phyloP scores from a whole-genome alignment of 345 rosid species.

The Corchorus capsularis region DNA sequence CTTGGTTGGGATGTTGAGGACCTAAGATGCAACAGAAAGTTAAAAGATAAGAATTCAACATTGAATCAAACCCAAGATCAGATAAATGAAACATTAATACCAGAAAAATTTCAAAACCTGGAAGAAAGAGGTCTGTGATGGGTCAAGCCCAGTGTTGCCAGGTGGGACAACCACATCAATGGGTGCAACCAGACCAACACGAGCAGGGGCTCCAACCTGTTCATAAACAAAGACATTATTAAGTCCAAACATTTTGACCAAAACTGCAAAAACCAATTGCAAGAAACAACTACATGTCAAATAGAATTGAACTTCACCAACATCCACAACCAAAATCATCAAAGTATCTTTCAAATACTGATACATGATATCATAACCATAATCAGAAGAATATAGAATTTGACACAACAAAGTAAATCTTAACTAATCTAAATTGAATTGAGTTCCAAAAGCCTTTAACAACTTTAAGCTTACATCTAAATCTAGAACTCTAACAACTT shows the following conservation, averaged over 20 bases:
- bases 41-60: background rate
- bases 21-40: conserved; percentile 31
- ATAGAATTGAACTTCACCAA: background rate
- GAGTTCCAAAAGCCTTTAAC: background rate
- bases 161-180: conserved; percentile 94
- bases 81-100: background rate
- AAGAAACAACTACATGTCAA: background rate
- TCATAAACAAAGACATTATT: background rate
- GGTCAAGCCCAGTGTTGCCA: conserved; percentile 96
- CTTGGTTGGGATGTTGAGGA: conserved; percentile 94
- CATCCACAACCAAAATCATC: background rate
- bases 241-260: background rate
- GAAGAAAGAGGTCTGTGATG: conserved; percentile 96
- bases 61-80: background rate
- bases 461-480: background rate
- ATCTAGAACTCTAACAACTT: too few relatives aligned
- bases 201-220: conserved; percentile 99
- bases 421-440: background rate
- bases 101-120: conserved; percentile 43
- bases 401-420: background rate
- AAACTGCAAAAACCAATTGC: background rate
- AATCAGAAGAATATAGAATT: background rate
- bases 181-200: conserved; percentile 94
- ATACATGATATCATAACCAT: too few relatives aligned
- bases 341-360: background rate